Evolutionary conservation across 1,284 basidiomycete species (phyloP).

Genomic region (Ceratobasidium sp.): DNA sequence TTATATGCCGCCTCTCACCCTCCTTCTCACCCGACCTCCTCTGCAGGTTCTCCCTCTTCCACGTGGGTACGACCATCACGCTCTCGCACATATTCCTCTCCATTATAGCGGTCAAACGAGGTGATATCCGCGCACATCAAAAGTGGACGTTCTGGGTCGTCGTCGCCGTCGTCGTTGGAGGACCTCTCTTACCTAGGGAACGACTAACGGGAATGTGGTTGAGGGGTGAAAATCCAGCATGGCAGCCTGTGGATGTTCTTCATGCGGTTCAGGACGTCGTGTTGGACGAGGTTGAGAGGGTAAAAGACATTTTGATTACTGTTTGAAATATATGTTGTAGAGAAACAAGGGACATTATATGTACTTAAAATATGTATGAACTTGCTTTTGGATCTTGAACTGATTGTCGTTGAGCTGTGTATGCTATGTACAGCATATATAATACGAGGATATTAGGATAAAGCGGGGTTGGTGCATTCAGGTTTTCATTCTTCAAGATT

Average conservation of each 20-base stretch:
- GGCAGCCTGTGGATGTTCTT: conserved; percentile 17
- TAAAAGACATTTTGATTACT: no score
- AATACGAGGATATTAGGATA: no score
- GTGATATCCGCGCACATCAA: not conserved
- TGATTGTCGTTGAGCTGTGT: no score
- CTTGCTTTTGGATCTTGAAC: no score
- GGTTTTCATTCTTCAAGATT: no score
- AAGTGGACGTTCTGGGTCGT: conserved; percentile 13
- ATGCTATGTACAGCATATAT: no score
- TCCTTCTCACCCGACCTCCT: not conserved
- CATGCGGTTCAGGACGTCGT: no score
- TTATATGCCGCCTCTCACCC: not conserved
- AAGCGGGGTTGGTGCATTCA: no score
- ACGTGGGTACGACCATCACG: conserved; percentile 1
- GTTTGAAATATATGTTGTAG: no score
- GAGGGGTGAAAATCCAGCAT: conserved; percentile 4
- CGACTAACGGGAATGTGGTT: conserved; percentile 14
- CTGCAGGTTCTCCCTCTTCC: conserved; percentile 6
- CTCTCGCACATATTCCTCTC: conserved; percentile 4
- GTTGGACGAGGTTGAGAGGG: no score
- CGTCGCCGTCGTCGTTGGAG: not conserved
- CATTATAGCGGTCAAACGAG: not conserved
- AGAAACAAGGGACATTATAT: no score
- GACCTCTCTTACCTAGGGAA: not conserved
- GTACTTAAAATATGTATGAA: no score